Evolutionary conservation across 1,284 basidiomycete species (phyloP).

Genomic region (Leccinum angustisporum): DNA sequence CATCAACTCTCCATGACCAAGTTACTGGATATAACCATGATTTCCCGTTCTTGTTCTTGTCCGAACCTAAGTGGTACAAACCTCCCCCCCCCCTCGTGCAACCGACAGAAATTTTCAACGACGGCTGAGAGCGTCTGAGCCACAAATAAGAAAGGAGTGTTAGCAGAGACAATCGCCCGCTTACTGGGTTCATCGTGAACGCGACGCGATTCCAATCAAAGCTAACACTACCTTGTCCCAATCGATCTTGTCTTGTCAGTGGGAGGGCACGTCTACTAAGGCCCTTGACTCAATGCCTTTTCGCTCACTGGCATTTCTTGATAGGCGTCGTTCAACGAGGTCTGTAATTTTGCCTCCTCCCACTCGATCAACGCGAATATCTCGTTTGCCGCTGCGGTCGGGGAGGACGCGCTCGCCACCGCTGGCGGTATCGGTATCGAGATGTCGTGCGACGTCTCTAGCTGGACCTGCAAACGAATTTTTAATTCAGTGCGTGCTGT

Average conservation of each 20-base stretch:
- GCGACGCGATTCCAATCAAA: constrained; percentile 94
- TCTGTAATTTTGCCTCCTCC: constrained; percentile 77
- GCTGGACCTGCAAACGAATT: constrained; percentile 69
- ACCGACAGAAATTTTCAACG: constrained; percentile 85
- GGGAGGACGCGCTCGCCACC: constrained; percentile 45
- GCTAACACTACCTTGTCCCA: constrained; percentile 84
- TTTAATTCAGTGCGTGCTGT: background rate
- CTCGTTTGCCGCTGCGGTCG: constrained; percentile 62
- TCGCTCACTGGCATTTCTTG: constrained; percentile 72
- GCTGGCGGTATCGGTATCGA: constrained; percentile 64
- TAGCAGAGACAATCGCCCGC: constrained; percentile 14
- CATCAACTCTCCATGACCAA: too few species aligned
- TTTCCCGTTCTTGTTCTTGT: too few species aligned
- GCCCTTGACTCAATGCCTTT: constrained; percentile 79
- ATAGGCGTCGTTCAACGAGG: constrained; percentile 77
- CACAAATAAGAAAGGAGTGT: background rate
- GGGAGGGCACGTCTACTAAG: constrained; percentile 86
- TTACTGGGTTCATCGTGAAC: constrained; percentile 93
- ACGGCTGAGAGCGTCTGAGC: constrained; percentile 81
- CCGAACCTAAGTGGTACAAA: too few species aligned
- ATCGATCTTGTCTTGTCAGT: constrained; percentile 88
- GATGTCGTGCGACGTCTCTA: constrained; percentile 71
- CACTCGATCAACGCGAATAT: constrained; percentile 79
- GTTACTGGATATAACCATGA: too few species aligned
- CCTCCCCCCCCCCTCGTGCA: constrained; percentile 87